phyloP scores from a whole-genome alignment of 1,139 yeast species.

The Kodamaea fungicola region DNA sequence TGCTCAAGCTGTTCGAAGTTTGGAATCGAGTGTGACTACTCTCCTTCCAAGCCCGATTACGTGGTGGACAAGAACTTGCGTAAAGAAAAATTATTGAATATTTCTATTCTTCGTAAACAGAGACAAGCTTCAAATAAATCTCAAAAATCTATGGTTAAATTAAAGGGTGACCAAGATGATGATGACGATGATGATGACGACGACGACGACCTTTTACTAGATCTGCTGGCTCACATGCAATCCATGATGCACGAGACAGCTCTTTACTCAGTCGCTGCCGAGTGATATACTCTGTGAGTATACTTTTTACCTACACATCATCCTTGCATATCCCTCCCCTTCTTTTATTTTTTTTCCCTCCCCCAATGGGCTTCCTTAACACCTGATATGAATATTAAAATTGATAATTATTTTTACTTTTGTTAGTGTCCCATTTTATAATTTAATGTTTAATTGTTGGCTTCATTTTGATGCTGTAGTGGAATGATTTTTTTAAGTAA shows the following conservation, averaged over 20 bases:
- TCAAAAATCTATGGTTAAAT: constrained; percentile 2
- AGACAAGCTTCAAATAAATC: constrained; percentile 17
- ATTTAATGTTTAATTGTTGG: background rate
- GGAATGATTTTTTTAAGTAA: background rate
- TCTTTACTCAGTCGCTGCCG: constrained; percentile 4
- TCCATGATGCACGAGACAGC: constrained; percentile 4
- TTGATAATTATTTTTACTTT: constrained; percentile 1
- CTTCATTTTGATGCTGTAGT: background rate
- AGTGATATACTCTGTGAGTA: background rate
- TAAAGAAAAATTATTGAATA: constrained; percentile 32
- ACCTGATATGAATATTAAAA: constrained; percentile 1
- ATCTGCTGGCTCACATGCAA: background rate
- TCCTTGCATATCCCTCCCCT: background rate
- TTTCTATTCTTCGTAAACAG: constrained; percentile 30
- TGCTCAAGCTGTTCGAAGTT: constrained; percentile 40
- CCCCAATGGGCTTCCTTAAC: background rate
- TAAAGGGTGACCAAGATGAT: constrained; percentile 1
- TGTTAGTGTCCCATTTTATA: background rate
- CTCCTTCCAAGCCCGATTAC: constrained; percentile 39
- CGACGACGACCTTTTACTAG: constrained; percentile 4
- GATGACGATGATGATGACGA: constrained; percentile 5
- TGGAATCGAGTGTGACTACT: constrained; percentile 46
- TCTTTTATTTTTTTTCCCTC: background rate
- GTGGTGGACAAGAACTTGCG: constrained; percentile 37
- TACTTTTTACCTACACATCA: background rate